A percentile compares a stretch with the other conserved stretches of the same genome.
Evolutionary conservation across 306 rosid genomes (phyloP).

Genomic region (Quercus bicolor): DNA sequence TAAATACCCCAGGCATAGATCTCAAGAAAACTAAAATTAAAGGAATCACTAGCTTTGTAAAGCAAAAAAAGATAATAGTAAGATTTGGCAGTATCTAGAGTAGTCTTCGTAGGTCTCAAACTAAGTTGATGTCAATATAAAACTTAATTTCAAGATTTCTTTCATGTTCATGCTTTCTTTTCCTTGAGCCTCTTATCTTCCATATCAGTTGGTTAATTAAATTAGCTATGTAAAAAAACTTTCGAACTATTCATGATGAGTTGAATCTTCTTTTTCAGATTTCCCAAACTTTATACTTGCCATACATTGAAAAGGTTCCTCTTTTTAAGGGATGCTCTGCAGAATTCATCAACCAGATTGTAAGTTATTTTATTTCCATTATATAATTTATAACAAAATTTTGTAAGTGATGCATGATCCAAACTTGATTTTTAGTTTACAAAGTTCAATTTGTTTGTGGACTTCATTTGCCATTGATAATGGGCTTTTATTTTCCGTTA

Average conservation of each 20-base stretch:
- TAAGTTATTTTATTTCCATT: slow-evolving; percentile 33
- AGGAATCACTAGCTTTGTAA: neutral
- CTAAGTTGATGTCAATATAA: neutral
- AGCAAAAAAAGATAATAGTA: neutral
- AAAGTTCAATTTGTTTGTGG: neutral
- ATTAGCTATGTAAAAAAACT: neutral
- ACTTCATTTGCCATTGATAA: neutral
- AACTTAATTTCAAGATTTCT: neutral
- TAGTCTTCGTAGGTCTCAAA: neutral
- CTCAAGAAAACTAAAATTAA: neutral
- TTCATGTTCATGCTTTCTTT: neutral
- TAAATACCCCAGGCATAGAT: neutral
- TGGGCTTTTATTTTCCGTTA: neutral
- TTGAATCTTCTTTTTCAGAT: slow-evolving; percentile 51
- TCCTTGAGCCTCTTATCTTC: neutral
- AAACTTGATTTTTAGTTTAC: no score
- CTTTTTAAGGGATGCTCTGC: slow-evolving; percentile 74
- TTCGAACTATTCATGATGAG: neutral
- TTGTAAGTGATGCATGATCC: neutral
- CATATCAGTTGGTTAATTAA: neutral
- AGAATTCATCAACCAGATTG: slow-evolving; percentile 94
- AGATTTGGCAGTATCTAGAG: neutral
- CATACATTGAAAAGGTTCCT: slow-evolving; percentile 52
- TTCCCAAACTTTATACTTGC: slow-evolving; percentile 71
- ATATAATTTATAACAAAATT: neutral